Evolutionary conservation across 2,329 filamentous ascomycete species (phyloP).

Genomic region (Aspergillus brunneoviolaceus): DNA sequence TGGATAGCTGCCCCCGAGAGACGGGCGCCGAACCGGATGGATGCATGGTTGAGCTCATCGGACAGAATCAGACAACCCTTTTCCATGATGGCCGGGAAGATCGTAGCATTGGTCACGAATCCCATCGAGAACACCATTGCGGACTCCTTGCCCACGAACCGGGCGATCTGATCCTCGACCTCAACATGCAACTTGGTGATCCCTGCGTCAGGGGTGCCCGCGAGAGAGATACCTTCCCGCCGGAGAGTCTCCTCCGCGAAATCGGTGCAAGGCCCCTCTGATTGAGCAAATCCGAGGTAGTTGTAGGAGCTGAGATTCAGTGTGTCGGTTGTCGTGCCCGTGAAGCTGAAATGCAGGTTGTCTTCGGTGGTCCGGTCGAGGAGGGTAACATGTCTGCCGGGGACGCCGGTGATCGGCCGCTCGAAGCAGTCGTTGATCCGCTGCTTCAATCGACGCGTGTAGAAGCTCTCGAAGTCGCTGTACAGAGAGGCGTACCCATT

Average conservation of each 20-base stretch:
- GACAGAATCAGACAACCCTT: conserved; percentile 92
- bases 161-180: conserved; percentile 81
- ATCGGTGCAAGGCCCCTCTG: conserved; percentile 90
- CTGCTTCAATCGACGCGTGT: conserved; percentile 83
- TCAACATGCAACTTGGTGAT: conserved; percentile 80
- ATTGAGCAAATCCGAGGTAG: conserved; percentile 95
- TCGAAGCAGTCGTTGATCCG: conserved; percentile 94
- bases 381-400: conserved; percentile 84
- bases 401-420: conserved; percentile 83
- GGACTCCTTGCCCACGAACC: conserved; percentile 86
- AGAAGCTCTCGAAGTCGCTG: conserved; percentile 97
- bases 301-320: conserved; percentile 98
- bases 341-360: conserved; percentile 81
- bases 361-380: conserved; percentile 84
- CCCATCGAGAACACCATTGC: conserved; percentile 98
- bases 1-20: conserved; percentile 87
- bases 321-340: conserved; percentile 83
- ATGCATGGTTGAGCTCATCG: conserved; percentile 93
- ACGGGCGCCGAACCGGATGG: conserved; percentile 87
- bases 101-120: conserved; percentile 90
- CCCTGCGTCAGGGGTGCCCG: conserved; percentile 76
- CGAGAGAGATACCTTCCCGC: conserved; percentile 74
- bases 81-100: conserved; percentile 83
- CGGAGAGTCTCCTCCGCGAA: conserved; percentile 78
- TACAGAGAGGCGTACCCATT: conserved; percentile 92